Percentiles rank a stretch among this genome's conserved stretches.
These are phyloP conservation scores for Phellinidium pouzarii DNA, from an alignment of 1,284 basidiomycete species.

Conservation along the genomic window DNA sequence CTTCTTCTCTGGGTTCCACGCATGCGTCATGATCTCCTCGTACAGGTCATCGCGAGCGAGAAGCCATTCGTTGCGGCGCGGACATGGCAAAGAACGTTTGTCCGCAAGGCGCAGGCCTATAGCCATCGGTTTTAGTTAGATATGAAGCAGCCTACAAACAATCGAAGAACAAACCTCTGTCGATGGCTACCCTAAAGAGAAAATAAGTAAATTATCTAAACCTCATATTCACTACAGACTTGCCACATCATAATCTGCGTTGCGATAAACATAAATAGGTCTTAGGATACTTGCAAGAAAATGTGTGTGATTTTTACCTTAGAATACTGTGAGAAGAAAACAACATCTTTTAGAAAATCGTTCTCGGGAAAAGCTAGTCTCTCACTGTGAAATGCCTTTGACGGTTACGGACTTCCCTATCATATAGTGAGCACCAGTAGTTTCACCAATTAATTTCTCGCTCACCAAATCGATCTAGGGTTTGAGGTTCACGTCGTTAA, in stretches of 20 bases:
- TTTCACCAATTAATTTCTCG: conserved; percentile 17
- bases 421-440: conserved; percentile 1
- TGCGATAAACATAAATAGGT: not conserved
- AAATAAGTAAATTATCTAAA: conserved; percentile 14
- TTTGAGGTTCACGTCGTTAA: conserved; percentile 25
- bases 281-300: not conserved
- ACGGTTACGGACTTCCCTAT: conserved; percentile 79
- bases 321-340: conserved; percentile 53
- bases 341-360: not conserved
- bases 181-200: conserved; percentile 75
- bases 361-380: conserved; percentile 11
- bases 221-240: conserved; percentile 19
- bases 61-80: conserved; percentile 66
- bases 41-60: conserved; percentile 73
- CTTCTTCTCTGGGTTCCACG: conserved; percentile 63
- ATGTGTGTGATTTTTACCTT: conserved; percentile 45
- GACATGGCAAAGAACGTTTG: conserved; percentile 78
- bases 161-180: conserved; percentile 49
- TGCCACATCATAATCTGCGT: conserved; percentile 80
- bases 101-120: conserved; percentile 80
- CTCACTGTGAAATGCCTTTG: conserved; percentile 78
- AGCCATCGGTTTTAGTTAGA: not conserved
- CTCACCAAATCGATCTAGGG: conserved; percentile 66
- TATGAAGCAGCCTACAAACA: not conserved
- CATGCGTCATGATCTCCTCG: conserved; percentile 78